Evolutionary conservation across 2,329 filamentous ascomycete species (phyloP).

Genomic region (Sphaerostilbella broomeana): DNA sequence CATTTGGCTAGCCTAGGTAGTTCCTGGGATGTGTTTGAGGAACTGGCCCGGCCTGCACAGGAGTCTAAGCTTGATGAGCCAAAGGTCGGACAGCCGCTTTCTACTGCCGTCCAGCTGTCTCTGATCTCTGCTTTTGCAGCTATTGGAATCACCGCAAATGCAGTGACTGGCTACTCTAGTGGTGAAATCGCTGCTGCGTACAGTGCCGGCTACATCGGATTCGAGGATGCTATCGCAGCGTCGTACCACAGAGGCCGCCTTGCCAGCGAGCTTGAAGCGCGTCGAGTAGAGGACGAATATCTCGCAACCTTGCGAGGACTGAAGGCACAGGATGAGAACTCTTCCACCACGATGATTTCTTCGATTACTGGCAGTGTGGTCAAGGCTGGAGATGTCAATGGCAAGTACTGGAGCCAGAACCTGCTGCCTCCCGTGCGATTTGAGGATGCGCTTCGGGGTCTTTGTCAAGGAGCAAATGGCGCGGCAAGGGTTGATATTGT

Average conservation of each 20-base stretch:
- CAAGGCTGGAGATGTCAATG: slow-evolving; percentile 6
- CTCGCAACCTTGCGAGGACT: neutral
- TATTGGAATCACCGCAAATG: slow-evolving; percentile 25
- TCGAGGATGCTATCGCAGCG: slow-evolving; percentile 13
- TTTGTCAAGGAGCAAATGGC: slow-evolving; percentile 12
- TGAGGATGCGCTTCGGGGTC: slow-evolving; percentile 21
- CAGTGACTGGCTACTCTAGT: slow-evolving; percentile 33
- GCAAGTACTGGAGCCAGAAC: slow-evolving; percentile 33
- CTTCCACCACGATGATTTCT: slow-evolving; percentile 9
- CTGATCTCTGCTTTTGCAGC: slow-evolving; percentile 27
- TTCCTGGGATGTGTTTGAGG: slow-evolving; percentile 7
- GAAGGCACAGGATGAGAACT: neutral
- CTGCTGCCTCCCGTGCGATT: slow-evolving; percentile 31
- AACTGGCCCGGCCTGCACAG: neutral
- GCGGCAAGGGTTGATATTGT: slow-evolving; percentile 20
- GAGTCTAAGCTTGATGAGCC: slow-evolving; percentile 10
- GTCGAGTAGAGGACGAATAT: slow-evolving; percentile 6
- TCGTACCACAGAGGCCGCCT: slow-evolving; percentile 18
- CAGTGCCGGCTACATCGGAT: slow-evolving; percentile 16
- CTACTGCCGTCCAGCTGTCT: slow-evolving; percentile 30
- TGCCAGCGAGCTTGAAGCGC: slow-evolving; percentile 12
- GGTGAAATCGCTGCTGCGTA: slow-evolving; percentile 27
- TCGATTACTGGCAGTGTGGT: slow-evolving; percentile 3
- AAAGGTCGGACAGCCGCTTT: slow-evolving; percentile 23
- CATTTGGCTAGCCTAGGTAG: slow-evolving; percentile 20